Base-by-base conservation (phyloP, 2,329 filamentous ascomycete species). In the Colletotrichum scovillei region DNA sequence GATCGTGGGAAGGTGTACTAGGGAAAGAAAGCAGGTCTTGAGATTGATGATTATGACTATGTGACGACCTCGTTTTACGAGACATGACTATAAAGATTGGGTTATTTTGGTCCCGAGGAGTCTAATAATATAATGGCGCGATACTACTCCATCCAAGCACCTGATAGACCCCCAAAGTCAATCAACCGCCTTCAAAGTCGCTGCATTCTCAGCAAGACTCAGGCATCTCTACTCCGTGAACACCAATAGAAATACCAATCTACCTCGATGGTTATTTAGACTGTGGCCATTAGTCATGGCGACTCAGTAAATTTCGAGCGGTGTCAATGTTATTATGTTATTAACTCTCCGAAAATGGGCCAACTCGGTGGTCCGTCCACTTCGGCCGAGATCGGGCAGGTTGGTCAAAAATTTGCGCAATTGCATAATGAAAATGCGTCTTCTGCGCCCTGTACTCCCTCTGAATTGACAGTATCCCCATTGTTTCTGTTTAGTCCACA, bases 371-470 rank as follows among this genome's bases (percentile, higher is more conserved):
- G 46, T 63, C 56, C 57, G 62, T 28, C 57, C 57, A 49, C 42
- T 49, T 72, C 63, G 63, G 69, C 69, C 69, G 69, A 68, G 59
- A 53, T 63, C 63, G 68, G 69, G 69, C 46, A n/a, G 22, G 9
- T 57, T 16, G 26, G 24, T 52, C 28, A 28, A 68, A 58, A 67
- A 56, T 63, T 67, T 72, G 46, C 49, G 42, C 46, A 26, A 12
- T 49, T 49, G 19, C 19, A n/a, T 35, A 46, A 12, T 57, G 9
- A 12, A 26, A 49, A n/a, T 42, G 64, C 42, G 30, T 70, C 53
- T 52, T 53, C 6, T 22, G 38, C 53, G 52, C 53, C 53, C 35
- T 49, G 5, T 5, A 30, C 63, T 19, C 32, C 35, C 11, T 38
- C 57, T 28, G 30, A 55, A 14, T 26, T n/a, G 2, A 24, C 4